Evolutionary conservation across 2,329 filamentous ascomycete genomes (phyloP), one percentile per base, ranked within the genome.

Genomic region (Trichoderma sp.): DNA sequence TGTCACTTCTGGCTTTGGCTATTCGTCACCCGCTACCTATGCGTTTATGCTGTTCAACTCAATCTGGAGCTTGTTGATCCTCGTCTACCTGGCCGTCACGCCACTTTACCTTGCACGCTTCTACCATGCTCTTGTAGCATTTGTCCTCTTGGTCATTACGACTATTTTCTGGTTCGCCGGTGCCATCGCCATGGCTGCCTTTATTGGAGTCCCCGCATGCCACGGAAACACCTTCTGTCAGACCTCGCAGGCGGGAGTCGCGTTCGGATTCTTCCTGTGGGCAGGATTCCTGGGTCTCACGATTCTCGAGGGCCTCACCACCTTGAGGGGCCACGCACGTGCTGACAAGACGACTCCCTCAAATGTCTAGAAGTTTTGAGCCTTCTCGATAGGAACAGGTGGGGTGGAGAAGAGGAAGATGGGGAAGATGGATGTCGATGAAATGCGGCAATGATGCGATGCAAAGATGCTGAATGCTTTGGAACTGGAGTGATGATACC

Each of bases 91-190:
- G 73, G 85, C 90, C 76, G 73, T 95, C 64, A 85, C 90, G 3
- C 92, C 93, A 1, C 83, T 88, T 57, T 90, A 90, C 81, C 84
- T 90, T 76, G 85, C 87, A 4, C 83, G 84, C 28, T 76, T 89
- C 12, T 90, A 90, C 76, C 89, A 93, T 80, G 87, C 86, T 67
- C 88, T 89, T 65, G 88, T 86, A 58, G 88, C 94, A 17, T 84
- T 95, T 20, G 90, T 77, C 1, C 85, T 93, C 36, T 92, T 97
- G 77, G 85, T 84, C 61, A 75, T 96, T 28, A 96, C 93, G 11
- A 91, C 92, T 82, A 85, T 97, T 71, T 97, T 97, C 84, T 97
- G 94, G 94, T 96, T 98, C 78, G 91, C 92, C 0, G 94, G 93
- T 7, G 92, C 94, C 76, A 90, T 97, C 75, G 93, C 93, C 0